A percentile compares a stretch with the other conserved stretches of the same genome.
These are phyloP conservation scores for Penicillium turbatum DNA, from an alignment of 495 filamentous ascomycete genomes.

Conservation along the genomic window DNA sequence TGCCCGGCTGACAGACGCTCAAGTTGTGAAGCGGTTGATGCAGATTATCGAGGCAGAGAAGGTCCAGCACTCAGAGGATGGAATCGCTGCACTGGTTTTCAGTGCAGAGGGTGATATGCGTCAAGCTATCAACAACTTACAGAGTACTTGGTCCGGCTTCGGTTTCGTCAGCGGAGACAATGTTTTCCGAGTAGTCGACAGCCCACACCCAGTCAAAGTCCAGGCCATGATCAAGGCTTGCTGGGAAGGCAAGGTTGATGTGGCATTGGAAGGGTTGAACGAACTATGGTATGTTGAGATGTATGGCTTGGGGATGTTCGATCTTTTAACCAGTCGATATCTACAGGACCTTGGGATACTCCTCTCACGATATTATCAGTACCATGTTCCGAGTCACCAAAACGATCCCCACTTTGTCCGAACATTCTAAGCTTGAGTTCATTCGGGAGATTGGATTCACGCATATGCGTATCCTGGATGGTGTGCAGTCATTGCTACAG, in stretches of 20 bases:
- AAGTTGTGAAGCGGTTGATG: slow-evolving; percentile 82
- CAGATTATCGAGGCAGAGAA: slow-evolving; percentile 90
- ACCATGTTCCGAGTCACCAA: slow-evolving; percentile 99
- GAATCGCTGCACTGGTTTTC: slow-evolving; percentile 91
- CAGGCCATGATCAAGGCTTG: slow-evolving; percentile 98
- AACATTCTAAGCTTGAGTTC: slow-evolving; percentile 92
- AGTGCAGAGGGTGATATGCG: slow-evolving; percentile 98
- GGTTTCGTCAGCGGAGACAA: slow-evolving; percentile 97
- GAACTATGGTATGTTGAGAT: slow-evolving; percentile 69
- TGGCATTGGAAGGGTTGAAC: slow-evolving; percentile 77
- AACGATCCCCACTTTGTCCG: slow-evolving; percentile 80
- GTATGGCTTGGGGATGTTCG: neutral
- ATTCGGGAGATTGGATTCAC: slow-evolving; percentile 98
- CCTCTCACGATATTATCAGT: slow-evolving; percentile 93
- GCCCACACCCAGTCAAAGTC: slow-evolving; percentile 94
- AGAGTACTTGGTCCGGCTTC: slow-evolving; percentile 92
- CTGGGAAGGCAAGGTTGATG: slow-evolving; percentile 84
- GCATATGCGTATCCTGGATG: slow-evolving; percentile 97
- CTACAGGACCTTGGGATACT: slow-evolving; percentile 76
- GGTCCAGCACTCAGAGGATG: slow-evolving; percentile 86
- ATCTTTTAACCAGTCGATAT: slow-evolving; percentile 10
- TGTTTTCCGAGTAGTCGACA: slow-evolving; percentile 97
- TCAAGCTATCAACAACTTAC: slow-evolving; percentile 98
- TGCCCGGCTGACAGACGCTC: slow-evolving; percentile 82
- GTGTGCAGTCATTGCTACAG: slow-evolving; percentile 91